A percentile compares a stretch with the other conserved stretches of the same genome.
Conservation (phyloP, 768 basidiomycete species). For the Boletus sp. region DNA sequence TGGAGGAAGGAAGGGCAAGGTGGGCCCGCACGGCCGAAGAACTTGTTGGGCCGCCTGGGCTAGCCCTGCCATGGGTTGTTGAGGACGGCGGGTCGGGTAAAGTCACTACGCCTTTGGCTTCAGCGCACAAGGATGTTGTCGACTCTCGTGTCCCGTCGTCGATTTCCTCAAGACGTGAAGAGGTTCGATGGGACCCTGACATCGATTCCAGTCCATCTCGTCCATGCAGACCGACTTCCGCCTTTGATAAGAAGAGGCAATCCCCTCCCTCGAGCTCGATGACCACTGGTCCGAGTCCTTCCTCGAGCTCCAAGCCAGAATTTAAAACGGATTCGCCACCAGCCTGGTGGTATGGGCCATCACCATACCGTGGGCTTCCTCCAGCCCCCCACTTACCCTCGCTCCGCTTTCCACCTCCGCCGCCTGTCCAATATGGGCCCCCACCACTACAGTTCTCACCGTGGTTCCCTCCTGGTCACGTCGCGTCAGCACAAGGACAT, state of each 20-base stretch:
- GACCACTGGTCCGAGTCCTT: not conserved
- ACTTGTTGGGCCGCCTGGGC: conserved; percentile 21
- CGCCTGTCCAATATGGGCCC: conserved; percentile 7
- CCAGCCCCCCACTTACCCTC: not conserved
- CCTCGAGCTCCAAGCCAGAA: conserved; percentile 4
- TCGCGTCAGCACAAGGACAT: conserved; percentile 12
- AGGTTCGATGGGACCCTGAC: conserved; percentile 18
- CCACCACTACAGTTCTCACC: conserved; percentile 15
- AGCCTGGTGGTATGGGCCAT: conserved; percentile 7
- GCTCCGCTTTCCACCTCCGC: conserved; percentile 14
- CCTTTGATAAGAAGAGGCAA: not conserved
- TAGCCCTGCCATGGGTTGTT: conserved; percentile 3
- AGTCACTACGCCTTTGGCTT: not conserved
- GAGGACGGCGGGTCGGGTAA: not conserved
- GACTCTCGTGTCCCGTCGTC: not conserved
- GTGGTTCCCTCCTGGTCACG: conserved; percentile 13
- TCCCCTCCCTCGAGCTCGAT: not conserved
- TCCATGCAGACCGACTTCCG: not conserved
- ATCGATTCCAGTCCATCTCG: not conserved
- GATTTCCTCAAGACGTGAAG: not conserved
- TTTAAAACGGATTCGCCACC: conserved; percentile 10
- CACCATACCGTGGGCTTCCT: conserved; percentile 7
- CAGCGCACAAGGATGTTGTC: not conserved
- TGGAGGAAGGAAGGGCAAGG: conserved; percentile 21
- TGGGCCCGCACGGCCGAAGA: conserved; percentile 20